Percentiles rank a stretch among this genome's conserved stretches.
phyloP scores from a whole-genome alignment of 2,329 filamentous ascomycete species.

The Macrophomina phaseolina region DNA sequence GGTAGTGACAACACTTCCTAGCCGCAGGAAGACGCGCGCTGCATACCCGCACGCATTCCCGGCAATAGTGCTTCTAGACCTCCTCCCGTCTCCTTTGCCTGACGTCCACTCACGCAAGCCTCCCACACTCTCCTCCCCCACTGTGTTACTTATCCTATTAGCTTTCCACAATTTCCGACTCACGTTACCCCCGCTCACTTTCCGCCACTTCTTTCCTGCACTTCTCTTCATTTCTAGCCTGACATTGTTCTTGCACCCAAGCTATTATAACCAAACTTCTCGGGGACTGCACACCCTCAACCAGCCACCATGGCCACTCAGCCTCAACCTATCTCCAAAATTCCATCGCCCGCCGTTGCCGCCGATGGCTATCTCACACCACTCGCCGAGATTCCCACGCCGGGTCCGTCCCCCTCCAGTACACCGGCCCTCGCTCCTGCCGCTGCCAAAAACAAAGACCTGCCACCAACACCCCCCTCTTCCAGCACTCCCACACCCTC shows the following conservation, averaged over 20 bases:
- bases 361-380: constrained; percentile 7
- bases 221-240: neutral
- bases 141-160: neutral
- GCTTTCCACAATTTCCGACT: neutral
- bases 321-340: neutral
- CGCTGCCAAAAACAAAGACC: neutral
- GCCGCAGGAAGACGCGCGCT: neutral
- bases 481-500: neutral
- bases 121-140: neutral
- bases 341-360: neutral
- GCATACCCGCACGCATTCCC: neutral
- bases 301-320: constrained; percentile 4
- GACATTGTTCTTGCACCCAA: neutral
- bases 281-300: neutral
- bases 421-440: neutral
- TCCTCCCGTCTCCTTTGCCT: neutral
- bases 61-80: constrained; percentile 1
- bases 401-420: neutral
- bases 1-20: neutral
- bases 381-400: constrained; percentile 9
- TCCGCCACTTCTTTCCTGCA: neutral
- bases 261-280: too few species aligned
- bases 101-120: neutral
- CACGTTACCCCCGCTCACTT: neutral
- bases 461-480: neutral